phyloP scores from a whole-genome alignment of 106 monocot genomes.

The Agapanthus africanus region DNA sequence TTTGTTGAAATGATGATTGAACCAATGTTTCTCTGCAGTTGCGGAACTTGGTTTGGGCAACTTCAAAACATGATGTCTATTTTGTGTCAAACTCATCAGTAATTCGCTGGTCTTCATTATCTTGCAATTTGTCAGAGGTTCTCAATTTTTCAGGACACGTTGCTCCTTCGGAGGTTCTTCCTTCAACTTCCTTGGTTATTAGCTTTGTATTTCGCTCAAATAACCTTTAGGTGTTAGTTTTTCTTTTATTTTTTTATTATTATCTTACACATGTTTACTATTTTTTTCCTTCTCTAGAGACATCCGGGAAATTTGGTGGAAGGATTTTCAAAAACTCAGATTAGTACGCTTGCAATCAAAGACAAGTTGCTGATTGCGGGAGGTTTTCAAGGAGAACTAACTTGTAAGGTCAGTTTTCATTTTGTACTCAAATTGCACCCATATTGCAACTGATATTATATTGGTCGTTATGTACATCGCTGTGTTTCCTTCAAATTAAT shows the following conservation, averaged over 20 bases:
- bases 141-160: slow-evolving; percentile 26
- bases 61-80: no score
- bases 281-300: slow-evolving; percentile 4
- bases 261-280: not conserved
- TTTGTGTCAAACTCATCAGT: slow-evolving; percentile 36
- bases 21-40: slow-evolving; percentile 19
- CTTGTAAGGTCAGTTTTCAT: slow-evolving; percentile 26
- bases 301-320: slow-evolving; percentile 27
- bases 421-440: no score
- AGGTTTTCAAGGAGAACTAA: slow-evolving; percentile 39
- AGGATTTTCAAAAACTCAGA: slow-evolving; percentile 39
- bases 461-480: no score
- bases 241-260: not conserved
- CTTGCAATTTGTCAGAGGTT: slow-evolving; percentile 30
- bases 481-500: no score
- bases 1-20: not conserved
- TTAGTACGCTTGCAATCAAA: slow-evolving; percentile 38
- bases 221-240: no score
- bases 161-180: slow-evolving; percentile 23
- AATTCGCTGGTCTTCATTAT: slow-evolving; percentile 31
- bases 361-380: slow-evolving; percentile 35
- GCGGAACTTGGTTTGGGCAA: slow-evolving; percentile 43
- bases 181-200: not conserved
- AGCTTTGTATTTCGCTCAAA: not conserved
- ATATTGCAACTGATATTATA: no score